Conservation (phyloP, 2,329 filamentous ascomycete genomes). For the Onygenales sp. region DNA sequence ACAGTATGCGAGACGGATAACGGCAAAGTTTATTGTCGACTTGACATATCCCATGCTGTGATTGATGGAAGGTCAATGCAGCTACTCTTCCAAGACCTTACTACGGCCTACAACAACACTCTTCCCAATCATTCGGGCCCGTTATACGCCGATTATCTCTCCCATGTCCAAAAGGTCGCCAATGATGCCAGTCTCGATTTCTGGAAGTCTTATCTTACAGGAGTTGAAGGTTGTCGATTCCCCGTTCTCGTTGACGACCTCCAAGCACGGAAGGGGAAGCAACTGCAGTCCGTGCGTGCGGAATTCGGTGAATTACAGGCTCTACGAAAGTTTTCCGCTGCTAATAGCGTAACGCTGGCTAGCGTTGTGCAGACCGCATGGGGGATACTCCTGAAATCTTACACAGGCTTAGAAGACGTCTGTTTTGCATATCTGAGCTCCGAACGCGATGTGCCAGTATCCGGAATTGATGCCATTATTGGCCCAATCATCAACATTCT, state of each 20-base stretch:
- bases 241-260: neutral
- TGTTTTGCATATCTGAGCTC: slow-evolving; percentile 47
- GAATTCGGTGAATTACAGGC: slow-evolving; percentile 5
- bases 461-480: slow-evolving; percentile 39
- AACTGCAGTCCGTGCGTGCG: neutral
- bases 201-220: slow-evolving; percentile 19
- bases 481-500: slow-evolving; percentile 33
- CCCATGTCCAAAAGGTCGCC: slow-evolving; percentile 7
- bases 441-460: slow-evolving; percentile 44
- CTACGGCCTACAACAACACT: slow-evolving; percentile 22
- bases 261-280: neutral
- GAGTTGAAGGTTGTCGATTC: slow-evolving; percentile 15
- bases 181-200: slow-evolving; percentile 11
- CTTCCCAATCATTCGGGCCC: slow-evolving; percentile 7
- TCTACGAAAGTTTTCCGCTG: slow-evolving; percentile 9
- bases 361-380: slow-evolving; percentile 44
- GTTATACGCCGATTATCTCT: slow-evolving; percentile 12
- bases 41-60: slow-evolving; percentile 39
- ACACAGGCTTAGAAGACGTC: slow-evolving; percentile 39
- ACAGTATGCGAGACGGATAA: slow-evolving; percentile 25
- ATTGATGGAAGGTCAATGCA: slow-evolving; percentile 37
- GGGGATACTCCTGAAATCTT: slow-evolving; percentile 41
- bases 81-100: slow-evolving; percentile 33
- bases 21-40: slow-evolving; percentile 25
- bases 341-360: slow-evolving; percentile 31